Evolutionary conservation across 2,329 filamentous ascomycete genomes (phyloP).

Genomic region (Aspergillus caelatus): DNA sequence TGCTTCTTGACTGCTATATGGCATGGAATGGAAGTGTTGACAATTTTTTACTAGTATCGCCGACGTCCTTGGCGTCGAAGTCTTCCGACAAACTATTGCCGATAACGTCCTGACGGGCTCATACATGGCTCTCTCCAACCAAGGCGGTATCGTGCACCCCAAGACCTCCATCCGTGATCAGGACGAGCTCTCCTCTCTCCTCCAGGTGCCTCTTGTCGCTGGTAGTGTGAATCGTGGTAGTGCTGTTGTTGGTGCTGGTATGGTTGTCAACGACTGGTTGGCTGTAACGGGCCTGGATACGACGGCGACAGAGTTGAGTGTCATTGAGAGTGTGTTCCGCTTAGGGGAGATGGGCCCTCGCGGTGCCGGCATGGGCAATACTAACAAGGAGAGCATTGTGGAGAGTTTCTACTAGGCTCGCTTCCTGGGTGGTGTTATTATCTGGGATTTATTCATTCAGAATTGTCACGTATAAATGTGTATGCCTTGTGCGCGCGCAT

Average conservation of each 20-base stretch:
- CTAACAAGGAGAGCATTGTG: conserved; percentile 95
- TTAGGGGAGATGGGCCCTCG: conserved; percentile 76
- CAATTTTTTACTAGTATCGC: conserved; percentile 61
- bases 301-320: conserved; percentile 94
- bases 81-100: conserved; percentile 80
- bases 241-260: conserved; percentile 92
- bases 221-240: conserved; percentile 91
- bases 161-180: conserved; percentile 98
- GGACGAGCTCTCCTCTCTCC: conserved; percentile 89
- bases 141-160: conserved; percentile 94
- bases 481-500: neutral
- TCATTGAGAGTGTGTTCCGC: conserved; percentile 94
- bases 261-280: conserved; percentile 98
- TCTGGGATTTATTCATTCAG: neutral
- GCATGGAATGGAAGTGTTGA: conserved; percentile 8
- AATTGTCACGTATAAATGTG: neutral
- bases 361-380: conserved; percentile 58
- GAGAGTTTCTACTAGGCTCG: conserved; percentile 86
- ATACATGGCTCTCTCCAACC: conserved; percentile 96
- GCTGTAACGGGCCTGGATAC: conserved; percentile 92
- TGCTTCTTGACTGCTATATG: neutral
- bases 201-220: conserved; percentile 94
- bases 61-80: conserved; percentile 72
- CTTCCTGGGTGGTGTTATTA: neutral
- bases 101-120: conserved; percentile 95